These are phyloP conservation scores for Trematosphaeria pertusa DNA, from an alignment of 2,329 filamentous ascomycete species.

Conservation along the genomic window DNA sequence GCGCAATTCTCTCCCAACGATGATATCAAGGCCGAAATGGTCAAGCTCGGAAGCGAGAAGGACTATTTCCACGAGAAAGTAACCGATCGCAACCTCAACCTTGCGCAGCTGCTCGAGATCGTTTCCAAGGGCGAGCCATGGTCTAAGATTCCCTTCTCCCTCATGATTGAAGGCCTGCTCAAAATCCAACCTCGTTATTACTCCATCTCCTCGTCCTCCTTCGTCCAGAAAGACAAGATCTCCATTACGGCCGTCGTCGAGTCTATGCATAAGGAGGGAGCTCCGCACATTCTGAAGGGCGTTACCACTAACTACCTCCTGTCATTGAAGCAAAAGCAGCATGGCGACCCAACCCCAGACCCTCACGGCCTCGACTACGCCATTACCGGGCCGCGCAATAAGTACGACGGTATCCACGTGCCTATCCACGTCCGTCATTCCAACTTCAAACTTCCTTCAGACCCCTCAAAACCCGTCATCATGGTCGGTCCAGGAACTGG, in stretches of 20 bases:
- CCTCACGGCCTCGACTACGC: conserved; percentile 86
- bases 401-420: conserved; percentile 94
- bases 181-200: conserved; percentile 99
- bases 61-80: conserved; percentile 93
- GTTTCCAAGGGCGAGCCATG: conserved; percentile 78
- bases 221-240: conserved; percentile 93
- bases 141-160: conserved; percentile 87
- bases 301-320: conserved; percentile 97
- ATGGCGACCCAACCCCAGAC: conserved; percentile 81
- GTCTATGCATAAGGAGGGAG: conserved; percentile 77
- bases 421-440: conserved; percentile 97
- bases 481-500: conserved; percentile 97
- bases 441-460: conserved; percentile 98
- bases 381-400: conserved; percentile 89
- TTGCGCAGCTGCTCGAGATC: conserved; percentile 80
- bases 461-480: conserved; percentile 91
- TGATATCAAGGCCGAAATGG: conserved; percentile 83
- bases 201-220: conserved; percentile 96
- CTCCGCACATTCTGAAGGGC: conserved; percentile 82
- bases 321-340: conserved; percentile 95
- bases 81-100: conserved; percentile 81
- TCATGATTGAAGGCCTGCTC: conserved; percentile 89
- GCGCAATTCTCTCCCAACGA: conserved; percentile 91
- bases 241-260: conserved; percentile 96
- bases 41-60: conserved; percentile 88